Percentiles rank a stretch among this genome's conserved stretches.
Conservation (phyloP, 495 filamentous ascomycete species). For the Pseudomonodictys pantanalensis region DNA sequence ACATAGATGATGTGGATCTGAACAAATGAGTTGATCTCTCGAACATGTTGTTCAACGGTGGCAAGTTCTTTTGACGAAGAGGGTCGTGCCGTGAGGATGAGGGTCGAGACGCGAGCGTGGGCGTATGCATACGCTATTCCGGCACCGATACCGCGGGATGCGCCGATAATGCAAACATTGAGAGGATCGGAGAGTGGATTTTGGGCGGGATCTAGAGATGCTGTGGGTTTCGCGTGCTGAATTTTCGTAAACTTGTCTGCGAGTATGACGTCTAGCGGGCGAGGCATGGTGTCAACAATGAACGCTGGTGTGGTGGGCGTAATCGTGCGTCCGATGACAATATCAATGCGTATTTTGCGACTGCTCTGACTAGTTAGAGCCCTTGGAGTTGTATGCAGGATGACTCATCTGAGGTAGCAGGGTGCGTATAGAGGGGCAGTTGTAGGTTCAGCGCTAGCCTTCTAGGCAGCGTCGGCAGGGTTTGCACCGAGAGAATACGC, state of each 20-base stretch:
- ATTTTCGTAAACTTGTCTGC: slow-evolving; percentile 16
- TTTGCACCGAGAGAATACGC: no score
- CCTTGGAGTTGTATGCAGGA: no score
- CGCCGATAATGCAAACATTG: slow-evolving; percentile 33
- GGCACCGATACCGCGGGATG: slow-evolving; percentile 32
- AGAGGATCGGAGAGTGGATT: slow-evolving; percentile 24
- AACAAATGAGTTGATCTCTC: slow-evolving; percentile 20
- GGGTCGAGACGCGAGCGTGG: slow-evolving; percentile 26
- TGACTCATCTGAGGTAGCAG: no score
- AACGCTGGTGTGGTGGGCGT: no score
- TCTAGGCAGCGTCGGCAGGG: no score
- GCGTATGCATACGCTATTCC: slow-evolving; percentile 33
- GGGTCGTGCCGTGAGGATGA: slow-evolving; percentile 24
- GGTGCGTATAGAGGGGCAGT: no score
- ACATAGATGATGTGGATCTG: slow-evolving; percentile 16
- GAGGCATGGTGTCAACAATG: slow-evolving; percentile 5
- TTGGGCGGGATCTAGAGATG: slow-evolving; percentile 21
- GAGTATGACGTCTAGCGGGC: slow-evolving; percentile 7
- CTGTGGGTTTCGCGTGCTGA: neutral
- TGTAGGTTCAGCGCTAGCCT: no score
- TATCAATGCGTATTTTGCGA: no score
- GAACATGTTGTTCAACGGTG: slow-evolving; percentile 18
- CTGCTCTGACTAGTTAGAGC: no score
- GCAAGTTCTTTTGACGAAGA: slow-evolving; percentile 21
- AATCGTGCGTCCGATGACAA: no score